Evolutionary conservation across 208 protist species (phyloP).

Genomic region (Acanthamoeba royreba): DNA sequence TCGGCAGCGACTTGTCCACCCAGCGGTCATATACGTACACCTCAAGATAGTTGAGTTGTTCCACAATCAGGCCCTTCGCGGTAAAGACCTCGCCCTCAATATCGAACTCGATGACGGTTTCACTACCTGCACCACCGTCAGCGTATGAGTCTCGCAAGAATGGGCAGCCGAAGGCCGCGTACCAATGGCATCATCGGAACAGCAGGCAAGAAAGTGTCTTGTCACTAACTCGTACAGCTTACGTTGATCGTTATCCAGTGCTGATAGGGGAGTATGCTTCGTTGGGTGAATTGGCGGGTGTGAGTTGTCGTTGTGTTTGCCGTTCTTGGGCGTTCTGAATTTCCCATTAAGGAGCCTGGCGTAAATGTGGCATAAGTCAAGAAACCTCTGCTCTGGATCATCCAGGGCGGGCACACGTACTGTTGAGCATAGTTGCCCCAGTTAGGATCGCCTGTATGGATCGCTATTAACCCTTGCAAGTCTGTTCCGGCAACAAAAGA

Average conservation of each 20-base stretch:
- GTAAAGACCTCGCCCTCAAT: constrained; percentile 74
- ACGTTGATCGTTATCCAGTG: constrained; percentile 7
- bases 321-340: constrained; percentile 90
- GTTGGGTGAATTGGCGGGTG: constrained; percentile 98
- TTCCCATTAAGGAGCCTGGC: constrained; percentile 43
- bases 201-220: constrained; percentile 97
- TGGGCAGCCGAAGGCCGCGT: background rate
- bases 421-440: constrained; percentile 77
- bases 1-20: constrained; percentile 86
- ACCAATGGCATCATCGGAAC: constrained; percentile 83
- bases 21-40: constrained; percentile 83
- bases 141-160: background rate
- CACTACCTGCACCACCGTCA: constrained; percentile 62
- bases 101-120: background rate
- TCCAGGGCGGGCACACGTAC: background rate
- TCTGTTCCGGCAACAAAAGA: constrained; percentile 82
- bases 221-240: constrained; percentile 94
- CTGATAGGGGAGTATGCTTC: constrained; percentile 61
- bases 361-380: background rate
- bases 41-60: constrained; percentile 92
- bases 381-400: background rate
- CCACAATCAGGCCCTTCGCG: constrained; percentile 82
- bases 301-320: constrained; percentile 94
- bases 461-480: constrained; percentile 82
- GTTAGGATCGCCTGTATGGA: constrained; percentile 70